Percentiles rank a stretch among this genome's conserved stretches.
phyloP scores from a whole-genome alignment of 2,329 filamentous ascomycete species.

The Spiromastix sp. region DNA sequence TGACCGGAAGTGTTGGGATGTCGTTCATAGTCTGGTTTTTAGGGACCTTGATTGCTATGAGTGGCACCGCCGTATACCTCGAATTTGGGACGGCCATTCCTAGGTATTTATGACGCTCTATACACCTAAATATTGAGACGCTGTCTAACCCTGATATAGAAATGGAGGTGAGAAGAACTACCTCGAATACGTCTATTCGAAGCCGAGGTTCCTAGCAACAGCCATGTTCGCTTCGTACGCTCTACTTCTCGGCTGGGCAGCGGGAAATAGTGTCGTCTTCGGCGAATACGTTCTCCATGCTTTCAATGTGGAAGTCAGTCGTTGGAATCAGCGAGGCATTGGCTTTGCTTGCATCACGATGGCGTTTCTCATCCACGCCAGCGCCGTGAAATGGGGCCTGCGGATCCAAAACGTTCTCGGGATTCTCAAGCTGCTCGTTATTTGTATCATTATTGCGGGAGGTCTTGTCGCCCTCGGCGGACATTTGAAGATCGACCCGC shows the following conservation, averaged over 20 bases:
- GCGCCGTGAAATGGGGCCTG: slow-evolving; percentile 38
- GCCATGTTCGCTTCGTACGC: slow-evolving; percentile 45
- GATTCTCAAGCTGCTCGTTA: slow-evolving; percentile 40
- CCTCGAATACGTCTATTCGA: slow-evolving; percentile 43
- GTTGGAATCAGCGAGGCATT: slow-evolving; percentile 42
- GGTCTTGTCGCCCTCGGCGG: slow-evolving; percentile 31
- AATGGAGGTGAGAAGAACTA: slow-evolving; percentile 46
- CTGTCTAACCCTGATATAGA: slow-evolving; percentile 16
- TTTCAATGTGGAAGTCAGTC: slow-evolving; percentile 28
- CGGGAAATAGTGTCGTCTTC: slow-evolving; percentile 43
- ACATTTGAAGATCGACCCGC: slow-evolving; percentile 25
- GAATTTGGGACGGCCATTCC: slow-evolving; percentile 43
- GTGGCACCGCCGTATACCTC: slow-evolving; percentile 34
- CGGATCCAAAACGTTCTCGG: slow-evolving; percentile 41
- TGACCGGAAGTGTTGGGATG: slow-evolving; percentile 36
- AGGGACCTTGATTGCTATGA: slow-evolving; percentile 38
- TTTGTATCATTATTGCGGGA: slow-evolving; percentile 37
- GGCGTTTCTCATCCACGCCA: slow-evolving; percentile 39
- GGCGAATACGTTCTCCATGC: slow-evolving; percentile 43
- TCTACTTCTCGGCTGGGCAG: slow-evolving; percentile 41
- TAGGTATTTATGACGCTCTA: slow-evolving; percentile 18
- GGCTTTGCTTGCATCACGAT: slow-evolving; percentile 38
- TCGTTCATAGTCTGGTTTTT: slow-evolving; percentile 41
- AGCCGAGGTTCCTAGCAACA: slow-evolving; percentile 42
- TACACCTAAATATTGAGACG: background rate